Evolutionary conservation across 1,284 basidiomycete species (phyloP).

Genomic region (Sporisorium reilianum): DNA sequence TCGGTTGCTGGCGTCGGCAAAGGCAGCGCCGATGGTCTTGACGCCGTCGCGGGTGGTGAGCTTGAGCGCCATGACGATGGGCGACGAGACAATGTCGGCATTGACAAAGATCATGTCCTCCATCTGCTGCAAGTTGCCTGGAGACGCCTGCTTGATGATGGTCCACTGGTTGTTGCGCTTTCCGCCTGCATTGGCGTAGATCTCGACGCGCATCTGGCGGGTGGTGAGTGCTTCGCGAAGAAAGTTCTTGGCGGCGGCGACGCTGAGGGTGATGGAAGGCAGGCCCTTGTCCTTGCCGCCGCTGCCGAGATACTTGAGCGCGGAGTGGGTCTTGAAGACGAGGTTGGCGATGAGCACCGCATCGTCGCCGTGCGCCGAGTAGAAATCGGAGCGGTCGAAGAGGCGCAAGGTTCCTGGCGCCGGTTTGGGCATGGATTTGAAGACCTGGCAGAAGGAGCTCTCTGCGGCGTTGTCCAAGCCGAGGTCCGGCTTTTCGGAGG

Average conservation of each 20-base stretch:
- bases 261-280: constrained; percentile 78
- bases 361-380: constrained; percentile 87
- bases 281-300: constrained; percentile 53
- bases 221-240: constrained; percentile 89
- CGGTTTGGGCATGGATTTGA: constrained; percentile 49
- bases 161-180: constrained; percentile 77
- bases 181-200: constrained; percentile 74
- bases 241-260: constrained; percentile 84
- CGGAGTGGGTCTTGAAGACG: constrained; percentile 72
- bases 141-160: constrained; percentile 88
- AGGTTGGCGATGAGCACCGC: constrained; percentile 87
- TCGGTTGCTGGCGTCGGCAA: constrained; percentile 73
- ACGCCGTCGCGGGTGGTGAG: constrained; percentile 75
- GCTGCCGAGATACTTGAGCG: constrained; percentile 64
- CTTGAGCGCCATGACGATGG: constrained; percentile 91
- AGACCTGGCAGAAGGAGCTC: constrained; percentile 57
- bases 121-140: constrained; percentile 91
- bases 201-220: constrained; percentile 93
- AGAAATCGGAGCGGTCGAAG: constrained; percentile 77
- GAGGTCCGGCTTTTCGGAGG: constrained; percentile 58
- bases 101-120: constrained; percentile 92
- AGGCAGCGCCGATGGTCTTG: constrained; percentile 73
- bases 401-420: constrained; percentile 62
- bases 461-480: constrained; percentile 60
- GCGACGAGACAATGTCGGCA: constrained; percentile 84